Evolutionary conservation across 202 grass and related monocot species (phyloP).

Genomic region (Musa balbisiana): DNA sequence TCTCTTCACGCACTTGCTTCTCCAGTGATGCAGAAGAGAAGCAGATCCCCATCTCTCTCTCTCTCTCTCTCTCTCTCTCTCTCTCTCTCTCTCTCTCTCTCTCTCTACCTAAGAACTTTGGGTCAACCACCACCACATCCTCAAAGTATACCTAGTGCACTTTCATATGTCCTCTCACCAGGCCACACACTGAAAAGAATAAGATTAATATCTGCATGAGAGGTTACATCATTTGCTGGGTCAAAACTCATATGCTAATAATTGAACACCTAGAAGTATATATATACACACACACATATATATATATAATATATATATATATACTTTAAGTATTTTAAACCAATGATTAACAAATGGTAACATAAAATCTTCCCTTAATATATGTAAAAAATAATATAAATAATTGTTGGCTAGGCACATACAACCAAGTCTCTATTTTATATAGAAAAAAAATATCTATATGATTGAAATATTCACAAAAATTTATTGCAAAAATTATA

Average conservation of each 20-base stretch:
- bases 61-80: background rate
- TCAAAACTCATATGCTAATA: slow-evolving; percentile 1
- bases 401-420: background rate
- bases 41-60: background rate
- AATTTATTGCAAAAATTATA: background rate
- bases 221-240: background rate
- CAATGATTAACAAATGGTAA: too few relatives aligned
- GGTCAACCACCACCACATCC: background rate
- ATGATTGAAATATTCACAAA: background rate
- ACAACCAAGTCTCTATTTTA: background rate
- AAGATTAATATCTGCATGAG: background rate
- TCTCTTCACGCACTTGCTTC: slow-evolving; percentile 47
- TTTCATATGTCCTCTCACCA: background rate
- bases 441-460: background rate
- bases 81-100: background rate
- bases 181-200: background rate
- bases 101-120: background rate
- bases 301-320: too few relatives aligned
- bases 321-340: too few relatives aligned
- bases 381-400: background rate
- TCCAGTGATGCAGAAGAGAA: slow-evolving; percentile 23
- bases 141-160: background rate
- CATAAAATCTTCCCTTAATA: background rate
- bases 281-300: background rate
- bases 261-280: background rate